phyloP scores from a whole-genome alignment of 768 basidiomycete species.

The Suillus fuscotomentosus region DNA sequence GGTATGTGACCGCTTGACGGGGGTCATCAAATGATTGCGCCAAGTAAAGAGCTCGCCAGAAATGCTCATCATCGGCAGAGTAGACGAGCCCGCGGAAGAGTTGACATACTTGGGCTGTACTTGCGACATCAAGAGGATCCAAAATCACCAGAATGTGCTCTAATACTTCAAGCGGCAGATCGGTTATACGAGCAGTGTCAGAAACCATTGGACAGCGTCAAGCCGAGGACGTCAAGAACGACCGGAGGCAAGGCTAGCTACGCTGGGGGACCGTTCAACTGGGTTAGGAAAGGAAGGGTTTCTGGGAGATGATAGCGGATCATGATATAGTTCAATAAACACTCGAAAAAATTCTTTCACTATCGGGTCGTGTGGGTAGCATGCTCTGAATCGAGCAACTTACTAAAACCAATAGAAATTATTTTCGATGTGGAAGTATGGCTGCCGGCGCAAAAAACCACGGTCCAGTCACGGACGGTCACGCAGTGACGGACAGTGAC shows the following conservation, averaged over 20 bases:
- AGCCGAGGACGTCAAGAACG: background rate
- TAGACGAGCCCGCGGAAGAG: conserved; percentile 46
- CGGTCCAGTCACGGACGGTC: too few relatives aligned
- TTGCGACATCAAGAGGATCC: conserved; percentile 61
- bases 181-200: conserved; percentile 20
- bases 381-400: conserved; percentile 8
- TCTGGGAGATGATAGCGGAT: background rate
- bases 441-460: too few relatives aligned
- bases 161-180: conserved; percentile 57
- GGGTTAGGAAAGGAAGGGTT: conserved; percentile 4
- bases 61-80: conserved; percentile 38
- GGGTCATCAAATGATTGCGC: conserved; percentile 64
- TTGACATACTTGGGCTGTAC: conserved; percentile 49
- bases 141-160: conserved; percentile 55
- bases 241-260: background rate
- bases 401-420: background rate
- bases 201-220: conserved; percentile 1
- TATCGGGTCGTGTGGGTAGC: conserved; percentile 9
- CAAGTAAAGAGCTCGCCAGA: conserved; percentile 72
- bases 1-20: conserved; percentile 41
- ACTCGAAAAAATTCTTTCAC: conserved; percentile 11
- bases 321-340: conserved; percentile 7
- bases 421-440: background rate
- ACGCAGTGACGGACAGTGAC: too few relatives aligned
- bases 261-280: background rate